Evolutionary conservation across 805 yeast genomes (phyloP).

Genomic region (Candida arabinofermentans): DNA sequence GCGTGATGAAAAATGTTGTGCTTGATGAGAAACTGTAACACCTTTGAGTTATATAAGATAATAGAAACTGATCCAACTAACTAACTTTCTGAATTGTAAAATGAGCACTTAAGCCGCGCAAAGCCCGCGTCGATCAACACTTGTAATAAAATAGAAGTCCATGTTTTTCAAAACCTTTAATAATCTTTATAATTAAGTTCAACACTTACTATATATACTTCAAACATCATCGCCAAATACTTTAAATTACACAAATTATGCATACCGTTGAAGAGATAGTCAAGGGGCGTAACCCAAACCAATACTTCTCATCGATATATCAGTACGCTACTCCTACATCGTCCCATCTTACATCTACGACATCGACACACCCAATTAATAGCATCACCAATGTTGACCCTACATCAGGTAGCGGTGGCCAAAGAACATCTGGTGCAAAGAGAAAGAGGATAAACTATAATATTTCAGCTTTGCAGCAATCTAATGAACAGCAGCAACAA

Average conservation of each 20-base stretch:
- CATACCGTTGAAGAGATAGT: conserved; percentile 29
- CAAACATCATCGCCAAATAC: too few species aligned
- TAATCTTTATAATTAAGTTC: too few species aligned
- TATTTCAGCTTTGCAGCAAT: conserved; percentile 24
- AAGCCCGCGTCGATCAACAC: too few species aligned
- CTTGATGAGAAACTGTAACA: not conserved
- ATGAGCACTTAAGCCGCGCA: too few species aligned
- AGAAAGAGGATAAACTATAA: conserved; percentile 33
- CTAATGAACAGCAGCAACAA: conserved; percentile 28
- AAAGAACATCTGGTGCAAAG: conserved; percentile 14
- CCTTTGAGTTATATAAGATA: too few species aligned
- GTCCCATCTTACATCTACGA: conserved; percentile 1
- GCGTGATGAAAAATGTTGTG: conserved; percentile 8
- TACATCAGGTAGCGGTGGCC: not conserved
- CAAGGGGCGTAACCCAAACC: conserved; percentile 20
- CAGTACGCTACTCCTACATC: conserved; percentile 12
- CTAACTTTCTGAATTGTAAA: too few species aligned
- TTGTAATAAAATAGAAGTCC: too few species aligned
- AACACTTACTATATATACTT: too few species aligned
- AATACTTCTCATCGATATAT: conserved; percentile 27
- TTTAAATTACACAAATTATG: too few species aligned
- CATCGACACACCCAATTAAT: not conserved
- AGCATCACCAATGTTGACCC: not conserved
- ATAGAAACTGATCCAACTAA: too few species aligned
- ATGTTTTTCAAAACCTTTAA: too few species aligned